Base-by-base conservation (phyloP, 2,329 filamentous ascomycete species). In the Xylaria sp. region DNA sequence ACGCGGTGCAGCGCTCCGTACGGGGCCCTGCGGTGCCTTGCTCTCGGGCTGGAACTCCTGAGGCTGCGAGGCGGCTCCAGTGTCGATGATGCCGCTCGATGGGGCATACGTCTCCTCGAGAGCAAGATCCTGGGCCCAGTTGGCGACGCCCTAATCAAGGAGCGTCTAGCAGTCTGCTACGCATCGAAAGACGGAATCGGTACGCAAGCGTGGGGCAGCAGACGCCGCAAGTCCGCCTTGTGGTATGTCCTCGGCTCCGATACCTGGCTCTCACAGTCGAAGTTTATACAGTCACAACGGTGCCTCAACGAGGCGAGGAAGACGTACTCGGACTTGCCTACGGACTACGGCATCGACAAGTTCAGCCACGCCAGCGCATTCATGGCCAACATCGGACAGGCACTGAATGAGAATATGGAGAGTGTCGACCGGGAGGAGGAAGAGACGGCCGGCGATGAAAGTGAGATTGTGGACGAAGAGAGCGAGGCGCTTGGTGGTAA, bases 241-340 rank as follows among this genome's bases (percentile, higher is more conserved):
- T 99, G 94, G 94, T 91, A 90, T 72, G 86, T 96, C 25, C 85
- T 97, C 45, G 91, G 93, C 1, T 90, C 94, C 0, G 92, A 97
- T 74, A 87, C 90, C 1, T 99, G 96, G 96, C 84, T 95, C 63
- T 86, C 87, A 59, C 87, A 94, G 70, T 89, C 87, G 39, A 94
- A 95, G 76, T 89, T 89, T 61, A 87, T 91, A 15, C 92, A 97
- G 76, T 92, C 94, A 0, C 92, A 93, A 72, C 86, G 88, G 66
- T 93, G 92, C 71, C 85, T 98, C 1, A 89, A 92, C 57, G 89
- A 91, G 71, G 93, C 93, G 3, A 80, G 83, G 32, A 81, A 78
- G 57, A 85, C 84, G 74, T 90, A 90, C 75, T 81, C 82, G 7
- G 79, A 82, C 13, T 77, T 89, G 23, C 81, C 83, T 1, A 79